These are phyloP conservation scores for Talaromyces stipitatus DNA, from an alignment of 495 filamentous ascomycete genomes.

Conservation along the genomic window DNA sequence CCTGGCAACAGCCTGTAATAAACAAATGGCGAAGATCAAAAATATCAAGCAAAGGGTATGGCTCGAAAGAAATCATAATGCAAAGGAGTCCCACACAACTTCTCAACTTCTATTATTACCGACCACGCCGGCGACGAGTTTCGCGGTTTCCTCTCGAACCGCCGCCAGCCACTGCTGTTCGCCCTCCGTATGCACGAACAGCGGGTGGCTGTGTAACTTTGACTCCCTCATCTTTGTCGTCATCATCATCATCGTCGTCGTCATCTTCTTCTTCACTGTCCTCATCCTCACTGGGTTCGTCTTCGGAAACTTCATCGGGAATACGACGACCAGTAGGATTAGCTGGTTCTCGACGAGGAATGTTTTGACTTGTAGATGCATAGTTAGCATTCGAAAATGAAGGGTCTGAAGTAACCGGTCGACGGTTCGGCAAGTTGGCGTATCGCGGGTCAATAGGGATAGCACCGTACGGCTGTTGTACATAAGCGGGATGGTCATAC, in stretches of 20 bases:
- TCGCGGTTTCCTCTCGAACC: neutral
- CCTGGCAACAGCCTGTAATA: neutral
- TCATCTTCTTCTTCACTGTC: conserved; percentile 13
- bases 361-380: conserved; percentile 11
- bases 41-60: neutral
- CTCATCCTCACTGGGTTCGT: conserved; percentile 6
- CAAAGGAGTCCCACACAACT: neutral
- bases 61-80: neutral
- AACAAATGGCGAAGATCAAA: neutral
- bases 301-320: neutral
- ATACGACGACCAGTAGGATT: neutral
- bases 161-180: neutral
- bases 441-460: conserved; percentile 19
- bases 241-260: conserved; percentile 10
- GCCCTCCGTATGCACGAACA: neutral
- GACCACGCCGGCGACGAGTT: neutral
- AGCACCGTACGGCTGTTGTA: conserved; percentile 17
- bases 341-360: neutral
- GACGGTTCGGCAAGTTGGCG: conserved; percentile 10
- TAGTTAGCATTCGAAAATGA: conserved; percentile 15
- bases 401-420: conserved; percentile 11
- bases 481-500: conserved; percentile 20
- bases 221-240: conserved; percentile 25
- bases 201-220: conserved; percentile 7
- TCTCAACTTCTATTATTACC: neutral